phyloP scores from a whole-genome alignment of 805 yeast species.

The Yarrowia yakushimensis region DNA sequence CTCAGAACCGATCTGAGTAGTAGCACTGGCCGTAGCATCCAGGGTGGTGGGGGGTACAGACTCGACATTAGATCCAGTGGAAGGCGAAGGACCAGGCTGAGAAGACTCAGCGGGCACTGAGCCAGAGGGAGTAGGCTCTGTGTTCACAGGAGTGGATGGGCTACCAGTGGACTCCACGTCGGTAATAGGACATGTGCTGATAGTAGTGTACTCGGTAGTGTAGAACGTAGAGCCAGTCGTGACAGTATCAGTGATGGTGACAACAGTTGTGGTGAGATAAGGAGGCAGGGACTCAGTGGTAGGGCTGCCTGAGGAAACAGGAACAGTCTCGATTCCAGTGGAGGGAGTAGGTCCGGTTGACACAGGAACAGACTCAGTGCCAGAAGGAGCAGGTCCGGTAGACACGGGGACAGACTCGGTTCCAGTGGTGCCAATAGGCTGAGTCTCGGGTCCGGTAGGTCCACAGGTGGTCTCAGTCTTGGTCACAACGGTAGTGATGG shows the following conservation, averaged over 20 bases:
- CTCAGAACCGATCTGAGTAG: background rate
- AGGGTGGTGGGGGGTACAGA: background rate
- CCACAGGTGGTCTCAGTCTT: background rate
- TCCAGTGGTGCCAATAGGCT: background rate
- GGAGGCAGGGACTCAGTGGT: background rate
- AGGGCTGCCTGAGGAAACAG: background rate
- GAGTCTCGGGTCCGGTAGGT: background rate
- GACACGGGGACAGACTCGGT: background rate
- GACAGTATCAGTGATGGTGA: background rate
- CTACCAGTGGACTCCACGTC: background rate
- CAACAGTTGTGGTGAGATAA: background rate
- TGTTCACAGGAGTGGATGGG: background rate
- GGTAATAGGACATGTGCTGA: background rate
- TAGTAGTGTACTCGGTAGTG: background rate
- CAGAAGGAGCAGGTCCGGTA: background rate
- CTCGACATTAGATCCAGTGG: background rate
- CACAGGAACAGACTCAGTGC: background rate
- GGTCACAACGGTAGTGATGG: background rate
- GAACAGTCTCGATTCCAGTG: background rate
- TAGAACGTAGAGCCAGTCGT: background rate
- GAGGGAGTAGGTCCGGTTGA: background rate
- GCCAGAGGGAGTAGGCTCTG: background rate
- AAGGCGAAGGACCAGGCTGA: background rate
- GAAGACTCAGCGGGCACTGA: background rate
- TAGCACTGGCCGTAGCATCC: constrained; percentile 1